Evolutionary conservation across 2,329 filamentous ascomycete species (phyloP), one percentile per base, ranked within the genome.

Genomic region (Verticillium longisporum): DNA sequence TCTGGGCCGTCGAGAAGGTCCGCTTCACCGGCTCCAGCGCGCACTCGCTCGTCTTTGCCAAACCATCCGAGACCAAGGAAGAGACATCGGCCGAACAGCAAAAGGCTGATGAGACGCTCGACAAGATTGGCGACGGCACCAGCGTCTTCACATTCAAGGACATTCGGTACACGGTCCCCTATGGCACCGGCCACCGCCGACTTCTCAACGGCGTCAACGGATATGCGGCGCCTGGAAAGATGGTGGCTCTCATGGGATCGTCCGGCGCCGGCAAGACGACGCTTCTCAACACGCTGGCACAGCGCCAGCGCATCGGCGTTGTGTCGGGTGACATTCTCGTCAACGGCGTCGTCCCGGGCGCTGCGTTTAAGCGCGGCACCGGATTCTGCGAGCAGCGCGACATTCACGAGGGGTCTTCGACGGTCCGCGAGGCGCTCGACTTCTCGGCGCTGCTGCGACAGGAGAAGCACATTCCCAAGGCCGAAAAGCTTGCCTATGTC

Each of bases 191-290:
- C 58, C 75, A 82, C n/a, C 82, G 89, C 18, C 84, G 86, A 56
- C 83, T 95, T 60, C 76, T 57, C 15, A 55, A 62, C 55, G 53
- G 53, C 5, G 84, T 95, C 62, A 88, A 81, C 61, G 91, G 91
- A 1, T 94, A 90, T 66, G 90, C 87, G 1, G 92, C 92, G 68
- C 91, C 91, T 1, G 91, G 91, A 18, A 75, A 89, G 18, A 87
- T 96, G 83, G 86, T 91, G 54, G 91, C 91, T 0, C 77, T 96
- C 1, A 91, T 95, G 80, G 92, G 92, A 60, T 89, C 89, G 1
- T 91, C 86, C 4, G 90, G 90, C 54, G 91, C 92, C 9, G 92
- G 91, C 13, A 96, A 96, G 75, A 93, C 90, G 0, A 95, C 91
- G 0, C 77, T 96, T 0, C 79, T 96, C 18, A 92, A 95, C 72